Base-by-base conservation (phyloP, 73 alveolate genomes). In the Diophrys appendiculata region DNA sequence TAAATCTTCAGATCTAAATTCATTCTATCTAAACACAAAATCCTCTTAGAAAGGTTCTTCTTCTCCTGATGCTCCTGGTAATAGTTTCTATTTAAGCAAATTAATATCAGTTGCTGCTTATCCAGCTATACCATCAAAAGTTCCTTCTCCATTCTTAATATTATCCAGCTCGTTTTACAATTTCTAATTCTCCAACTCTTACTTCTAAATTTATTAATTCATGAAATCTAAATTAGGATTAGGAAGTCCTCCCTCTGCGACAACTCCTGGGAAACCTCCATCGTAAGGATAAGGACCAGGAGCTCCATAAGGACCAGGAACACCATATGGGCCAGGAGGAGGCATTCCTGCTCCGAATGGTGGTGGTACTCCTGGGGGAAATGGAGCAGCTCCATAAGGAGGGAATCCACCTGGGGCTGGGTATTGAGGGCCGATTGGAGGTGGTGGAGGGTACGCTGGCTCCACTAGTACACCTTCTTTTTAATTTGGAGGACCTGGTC, bases 1-100 rank as follows among this genome's bases (percentile, higher is more conserved):
- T 26, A 94, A 60, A 70, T 92, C 97, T 32, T 88, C 97, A 35
- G 91, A 81, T 29, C 97, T 76, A 72, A 82, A 92, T n/a, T 92
- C 97, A 77, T 92, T 92, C 28, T 92, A 79, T 30, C 91, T 76
- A 34, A 86, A 86, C 25, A 69, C 87, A 54, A 86, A 86, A 52
- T 86, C 89, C 74, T 86, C 93, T 3, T 52, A 54, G 54, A 56
- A 76, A 5, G 33, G 71, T 25, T 72, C 81, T 2, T 67, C 78
- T 43, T 33, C 75, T 18, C 34, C 75, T 90, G 77, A 43, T 5
- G 18, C 60, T 43, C 60, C 60, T 43, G 60, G 60, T 5, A 43
- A 18, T 5, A 43, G 60, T 43, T 43, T 43, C 5, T 18, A 11
- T 43, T 43, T 43, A 43, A 43, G 60, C 5, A 43, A 11, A 43